Evolutionary conservation across 768 basidiomycete species (phyloP), one percentile per base, ranked within the genome.

Genomic region (Leccinum barrowsii): DNA sequence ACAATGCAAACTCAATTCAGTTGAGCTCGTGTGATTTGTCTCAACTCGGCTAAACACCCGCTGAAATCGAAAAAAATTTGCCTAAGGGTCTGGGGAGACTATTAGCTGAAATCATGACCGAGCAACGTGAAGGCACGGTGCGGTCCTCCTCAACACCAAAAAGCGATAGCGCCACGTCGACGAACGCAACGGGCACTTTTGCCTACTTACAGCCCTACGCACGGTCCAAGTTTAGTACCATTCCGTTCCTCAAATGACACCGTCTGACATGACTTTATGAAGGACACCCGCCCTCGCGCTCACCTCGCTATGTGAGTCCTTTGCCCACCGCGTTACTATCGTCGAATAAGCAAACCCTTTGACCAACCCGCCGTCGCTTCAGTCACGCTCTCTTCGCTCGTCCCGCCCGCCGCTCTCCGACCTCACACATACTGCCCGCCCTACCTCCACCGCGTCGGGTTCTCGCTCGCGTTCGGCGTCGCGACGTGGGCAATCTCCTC

Each of bases 401-500:
- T 75, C 17, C 77, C 78, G 12, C 72, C 72, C 1, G 61, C 76
- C 26, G 68, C 60, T 8, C 67, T 75, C 15, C 63, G 61, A 15
- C 63, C 66, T 11, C 65, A 57, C 7, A 62, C 67, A 0, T 69
- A 68, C 58, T 70, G 75, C n/a, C 78, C 78, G 0, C 79, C 76
- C 2, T 74, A 80, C 58, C 67, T 78, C 22, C 70, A 77, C 8
- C 74, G 79, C 2, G 64, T 78, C 3, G 79, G 78, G 2, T 82
- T 82, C 59, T 72, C 75, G 11, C 60, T 76, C 7, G 70, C 76
- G 15, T 78, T 82, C 48, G 74, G 73, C 0, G 79, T 80, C 1
- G 74, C 78, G 2, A 78, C 78, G 1, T 80, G 79, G 63, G 74
- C 79, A 2, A 59, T 80, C 37, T 55, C 68, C 5, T 24, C 69